Percentiles rank a stretch among this genome's conserved stretches.
These are phyloP conservation scores for Suillus discolor DNA, from an alignment of 768 basidiomycete genomes.

Conservation along the genomic window DNA sequence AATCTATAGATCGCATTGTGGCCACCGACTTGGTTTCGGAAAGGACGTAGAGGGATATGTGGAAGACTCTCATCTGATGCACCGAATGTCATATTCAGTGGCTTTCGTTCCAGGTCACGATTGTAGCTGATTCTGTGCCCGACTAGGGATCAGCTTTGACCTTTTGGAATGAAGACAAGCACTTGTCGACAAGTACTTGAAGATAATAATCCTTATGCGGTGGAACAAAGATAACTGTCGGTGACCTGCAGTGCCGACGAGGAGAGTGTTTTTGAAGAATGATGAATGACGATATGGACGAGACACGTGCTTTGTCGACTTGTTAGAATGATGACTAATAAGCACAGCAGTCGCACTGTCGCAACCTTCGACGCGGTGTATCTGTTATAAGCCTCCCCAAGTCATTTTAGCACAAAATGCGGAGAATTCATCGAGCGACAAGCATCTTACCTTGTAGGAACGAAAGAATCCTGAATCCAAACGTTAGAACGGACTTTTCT, in stretches of 20 bases:
- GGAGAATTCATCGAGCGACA: slow-evolving; percentile 13
- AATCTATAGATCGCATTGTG: slow-evolving; percentile 98
- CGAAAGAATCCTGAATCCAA: slow-evolving; percentile 2
- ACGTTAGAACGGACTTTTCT: slow-evolving; percentile 29
- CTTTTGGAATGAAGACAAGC: background rate
- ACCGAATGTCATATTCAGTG: slow-evolving; percentile 44
- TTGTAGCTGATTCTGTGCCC: slow-evolving; percentile 2
- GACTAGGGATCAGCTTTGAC: background rate
- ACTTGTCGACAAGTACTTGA: background rate
- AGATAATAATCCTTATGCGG: background rate
- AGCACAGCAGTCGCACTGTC: slow-evolving; percentile 23
- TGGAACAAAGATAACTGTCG: background rate
- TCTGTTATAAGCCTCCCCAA: background rate
- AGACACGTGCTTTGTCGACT: slow-evolving; percentile 35
- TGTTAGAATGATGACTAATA: slow-evolving; percentile 36
- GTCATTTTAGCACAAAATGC: background rate
- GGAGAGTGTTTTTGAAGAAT: slow-evolving; percentile 25
- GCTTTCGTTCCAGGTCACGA: slow-evolving; percentile 30
- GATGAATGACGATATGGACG: slow-evolving; percentile 40
- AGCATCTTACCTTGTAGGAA: slow-evolving; percentile 15
- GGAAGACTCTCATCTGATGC: slow-evolving; percentile 65
- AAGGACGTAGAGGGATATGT: slow-evolving; percentile 92
- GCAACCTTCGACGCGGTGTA: background rate
- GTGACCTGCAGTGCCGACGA: slow-evolving; percentile 1
- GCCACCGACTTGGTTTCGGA: slow-evolving; percentile 97